phyloP scores from a whole-genome alignment of 2,329 filamentous ascomycete species.

The Colletotrichum incanum region DNA sequence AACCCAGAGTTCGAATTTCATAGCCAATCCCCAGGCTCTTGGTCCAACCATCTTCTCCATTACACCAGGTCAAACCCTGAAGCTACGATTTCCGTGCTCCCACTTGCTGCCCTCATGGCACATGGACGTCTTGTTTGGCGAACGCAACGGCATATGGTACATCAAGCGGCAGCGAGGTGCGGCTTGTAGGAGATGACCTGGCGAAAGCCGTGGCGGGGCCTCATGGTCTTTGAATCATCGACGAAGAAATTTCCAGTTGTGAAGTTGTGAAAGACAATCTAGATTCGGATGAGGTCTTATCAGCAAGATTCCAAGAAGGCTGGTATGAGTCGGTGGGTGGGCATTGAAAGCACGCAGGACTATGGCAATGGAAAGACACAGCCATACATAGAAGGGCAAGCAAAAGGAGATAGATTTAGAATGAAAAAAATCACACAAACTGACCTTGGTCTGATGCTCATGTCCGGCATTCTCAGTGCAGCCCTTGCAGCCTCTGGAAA shows the following conservation, averaged over 20 bases:
- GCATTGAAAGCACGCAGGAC: neutral
- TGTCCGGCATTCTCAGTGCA: too few relatives aligned
- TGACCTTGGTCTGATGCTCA: neutral
- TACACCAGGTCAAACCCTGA: too few relatives aligned
- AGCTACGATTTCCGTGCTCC: too few relatives aligned
- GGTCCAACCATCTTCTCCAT: too few relatives aligned
- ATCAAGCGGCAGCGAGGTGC: too few relatives aligned
- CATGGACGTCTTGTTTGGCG: too few relatives aligned
- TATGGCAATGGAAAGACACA: too few relatives aligned
- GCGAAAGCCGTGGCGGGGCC: neutral
- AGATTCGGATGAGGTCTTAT: neutral
- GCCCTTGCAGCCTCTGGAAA: too few relatives aligned
- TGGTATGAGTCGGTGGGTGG: neutral
- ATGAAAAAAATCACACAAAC: neutral
- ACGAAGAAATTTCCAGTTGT: neutral
- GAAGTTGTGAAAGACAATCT: neutral
- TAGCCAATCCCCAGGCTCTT: too few relatives aligned
- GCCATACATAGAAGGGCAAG: neutral
- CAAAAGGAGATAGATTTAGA: accelerated
- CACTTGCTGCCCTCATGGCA: too few relatives aligned
- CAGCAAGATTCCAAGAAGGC: neutral
- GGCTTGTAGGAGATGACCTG: neutral
- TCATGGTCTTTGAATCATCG: neutral
- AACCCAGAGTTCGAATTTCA: too few relatives aligned
- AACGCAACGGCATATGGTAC: too few relatives aligned